A percentile compares a stretch with the other conserved stretches of the same genome.
These are phyloP conservation scores for Talaromyces nanjingensis DNA, from an alignment of 495 filamentous ascomycete species.

Conservation along the genomic window DNA sequence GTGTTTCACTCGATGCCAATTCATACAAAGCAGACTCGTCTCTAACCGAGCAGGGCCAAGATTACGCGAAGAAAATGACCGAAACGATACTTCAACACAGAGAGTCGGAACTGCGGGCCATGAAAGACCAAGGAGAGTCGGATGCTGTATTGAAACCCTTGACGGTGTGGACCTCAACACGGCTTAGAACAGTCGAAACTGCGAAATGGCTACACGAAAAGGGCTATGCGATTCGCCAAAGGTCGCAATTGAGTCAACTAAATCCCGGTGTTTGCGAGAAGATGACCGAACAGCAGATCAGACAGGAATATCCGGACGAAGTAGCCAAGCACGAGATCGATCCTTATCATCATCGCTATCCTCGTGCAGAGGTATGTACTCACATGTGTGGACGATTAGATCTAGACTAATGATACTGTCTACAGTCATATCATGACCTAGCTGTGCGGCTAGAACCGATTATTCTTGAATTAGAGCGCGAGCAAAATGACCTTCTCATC, in stretches of 20 bases:
- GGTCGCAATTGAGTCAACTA: slow-evolving; percentile 92
- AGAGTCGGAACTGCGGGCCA: slow-evolving; percentile 65
- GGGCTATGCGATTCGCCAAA: slow-evolving; percentile 81
- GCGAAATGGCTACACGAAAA: slow-evolving; percentile 65
- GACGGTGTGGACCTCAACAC: slow-evolving; percentile 89
- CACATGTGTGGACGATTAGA: neutral
- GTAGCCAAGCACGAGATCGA: slow-evolving; percentile 88
- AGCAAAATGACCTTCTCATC: slow-evolving; percentile 93
- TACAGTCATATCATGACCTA: slow-evolving; percentile 92
- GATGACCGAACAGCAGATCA: slow-evolving; percentile 74
- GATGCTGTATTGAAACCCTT: slow-evolving; percentile 68
- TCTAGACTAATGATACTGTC: slow-evolving; percentile 14
- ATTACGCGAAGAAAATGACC: slow-evolving; percentile 85
- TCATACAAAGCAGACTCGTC: slow-evolving; percentile 86
- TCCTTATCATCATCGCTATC: slow-evolving; percentile 96
- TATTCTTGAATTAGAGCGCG: slow-evolving; percentile 94
- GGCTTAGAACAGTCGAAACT: slow-evolving; percentile 87
- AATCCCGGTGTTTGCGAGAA: slow-evolving; percentile 95
- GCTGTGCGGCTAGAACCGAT: slow-evolving; percentile 98
- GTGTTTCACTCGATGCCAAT: slow-evolving; percentile 67
- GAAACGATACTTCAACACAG: slow-evolving; percentile 76
- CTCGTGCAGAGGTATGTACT: slow-evolving; percentile 76
- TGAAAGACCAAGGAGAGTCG: slow-evolving; percentile 60
- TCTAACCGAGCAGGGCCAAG: slow-evolving; percentile 70
- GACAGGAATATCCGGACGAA: slow-evolving; percentile 76